Evolutionary conservation across 225 moss, liverwort and hornwort species (phyloP).

Genomic region (Asterella californica): DNA sequence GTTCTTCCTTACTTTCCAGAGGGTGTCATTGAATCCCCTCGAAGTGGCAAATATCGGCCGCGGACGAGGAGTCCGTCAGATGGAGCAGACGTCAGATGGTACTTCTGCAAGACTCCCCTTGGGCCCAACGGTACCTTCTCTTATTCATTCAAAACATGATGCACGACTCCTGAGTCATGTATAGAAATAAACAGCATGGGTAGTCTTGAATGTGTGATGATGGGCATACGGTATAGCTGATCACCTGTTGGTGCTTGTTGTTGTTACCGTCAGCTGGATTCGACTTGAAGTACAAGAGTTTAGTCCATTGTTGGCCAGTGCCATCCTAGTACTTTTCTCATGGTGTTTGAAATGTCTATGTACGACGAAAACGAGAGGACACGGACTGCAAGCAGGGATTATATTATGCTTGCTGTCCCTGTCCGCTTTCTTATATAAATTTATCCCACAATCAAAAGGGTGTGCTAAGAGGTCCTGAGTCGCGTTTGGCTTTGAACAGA

Average conservation of each 20-base stretch:
- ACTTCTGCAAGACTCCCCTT: conserved; percentile 88
- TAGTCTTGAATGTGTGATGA: not conserved
- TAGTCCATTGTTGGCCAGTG: too few species aligned
- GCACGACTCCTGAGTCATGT: not conserved
- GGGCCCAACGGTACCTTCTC: conserved; percentile 60
- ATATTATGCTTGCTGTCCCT: too few species aligned
- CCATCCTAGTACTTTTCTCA: not conserved
- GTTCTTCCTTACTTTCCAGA: conserved; percentile 15
- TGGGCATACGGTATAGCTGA: not conserved
- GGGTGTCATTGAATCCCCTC: conserved; percentile 11
- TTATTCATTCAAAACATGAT: conserved; percentile 10
- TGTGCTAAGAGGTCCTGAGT: not conserved
- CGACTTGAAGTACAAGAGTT: not conserved
- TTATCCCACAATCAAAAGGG: too few species aligned
- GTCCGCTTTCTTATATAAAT: too few species aligned
- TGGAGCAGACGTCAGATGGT: conserved; percentile 96
- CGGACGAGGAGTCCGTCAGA: conserved; percentile 80
- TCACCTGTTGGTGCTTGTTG: not conserved
- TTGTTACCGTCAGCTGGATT: not conserved
- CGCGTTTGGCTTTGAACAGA: not conserved
- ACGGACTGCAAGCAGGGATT: not conserved
- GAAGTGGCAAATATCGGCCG: conserved; percentile 62
- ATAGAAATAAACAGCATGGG: not conserved
- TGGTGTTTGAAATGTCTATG: not conserved
- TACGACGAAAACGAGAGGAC: not conserved